phyloP scores from a whole-genome alignment of 208 protist genomes.

The Borovskyia barvae region DNA sequence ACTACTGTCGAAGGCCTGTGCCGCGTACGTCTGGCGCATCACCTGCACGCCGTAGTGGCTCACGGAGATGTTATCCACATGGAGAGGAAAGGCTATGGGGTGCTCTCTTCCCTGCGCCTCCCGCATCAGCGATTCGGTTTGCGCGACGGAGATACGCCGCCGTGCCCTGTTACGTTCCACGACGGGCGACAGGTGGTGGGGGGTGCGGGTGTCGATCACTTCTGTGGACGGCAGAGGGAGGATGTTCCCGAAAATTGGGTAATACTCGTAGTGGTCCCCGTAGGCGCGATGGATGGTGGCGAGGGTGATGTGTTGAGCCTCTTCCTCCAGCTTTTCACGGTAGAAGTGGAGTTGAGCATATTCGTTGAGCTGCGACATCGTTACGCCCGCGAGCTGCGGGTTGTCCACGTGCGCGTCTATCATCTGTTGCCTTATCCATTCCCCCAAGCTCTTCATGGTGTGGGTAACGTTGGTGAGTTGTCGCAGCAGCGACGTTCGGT shows the following conservation, averaged over 20 bases:
- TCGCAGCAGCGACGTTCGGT: slow-evolving; percentile 18
- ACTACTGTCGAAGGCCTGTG: slow-evolving; percentile 18
- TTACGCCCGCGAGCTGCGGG: slow-evolving; percentile 43
- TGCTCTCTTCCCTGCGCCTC: background rate
- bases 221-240: slow-evolving; percentile 5
- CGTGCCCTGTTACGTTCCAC: slow-evolving; percentile 1
- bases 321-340: slow-evolving; percentile 12
- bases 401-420: slow-evolving; percentile 9
- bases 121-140: slow-evolving; percentile 1
- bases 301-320: slow-evolving; percentile 31
- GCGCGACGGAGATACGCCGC: slow-evolving; percentile 7
- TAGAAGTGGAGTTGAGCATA: slow-evolving; percentile 21
- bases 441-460: slow-evolving; percentile 22
- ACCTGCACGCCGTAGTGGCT: slow-evolving; percentile 25
- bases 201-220: slow-evolving; percentile 17
- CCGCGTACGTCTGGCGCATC: slow-evolving; percentile 28
- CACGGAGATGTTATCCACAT: slow-evolving; percentile 57
- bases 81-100: slow-evolving; percentile 7
- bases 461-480: slow-evolving; percentile 23
- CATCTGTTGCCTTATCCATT: slow-evolving; percentile 33
- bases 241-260: slow-evolving; percentile 29
- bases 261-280: slow-evolving; percentile 78
- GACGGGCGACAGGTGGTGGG: background rate
- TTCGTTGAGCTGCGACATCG: slow-evolving; percentile 32
- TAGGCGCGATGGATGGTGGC: slow-evolving; percentile 40